phyloP scores from a whole-genome alignment of 2,329 filamentous ascomycete genomes.

The Phoma herbarum region DNA sequence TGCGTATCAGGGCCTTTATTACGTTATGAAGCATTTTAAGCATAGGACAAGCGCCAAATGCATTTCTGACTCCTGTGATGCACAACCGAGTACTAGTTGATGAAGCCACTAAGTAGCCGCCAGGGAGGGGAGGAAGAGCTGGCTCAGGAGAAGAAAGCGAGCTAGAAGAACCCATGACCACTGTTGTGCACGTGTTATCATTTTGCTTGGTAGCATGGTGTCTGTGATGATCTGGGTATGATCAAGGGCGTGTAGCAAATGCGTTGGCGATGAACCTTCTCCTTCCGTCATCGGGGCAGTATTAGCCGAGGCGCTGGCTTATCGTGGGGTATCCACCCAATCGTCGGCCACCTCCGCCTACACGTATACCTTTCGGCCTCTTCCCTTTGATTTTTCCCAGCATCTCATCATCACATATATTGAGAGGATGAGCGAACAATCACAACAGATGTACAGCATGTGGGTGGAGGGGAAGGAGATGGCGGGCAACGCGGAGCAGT shows the following conservation, averaged over 20 bases:
- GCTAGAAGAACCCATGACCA: not conserved
- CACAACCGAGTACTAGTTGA: not conserved
- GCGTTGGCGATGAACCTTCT: slow-evolving; percentile 2
- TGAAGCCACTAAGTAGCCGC: not conserved
- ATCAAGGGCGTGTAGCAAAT: not conserved
- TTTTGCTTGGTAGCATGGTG: not conserved
- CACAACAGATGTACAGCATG: slow-evolving; percentile 36
- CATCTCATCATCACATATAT: not conserved
- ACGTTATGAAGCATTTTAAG: too few species aligned
- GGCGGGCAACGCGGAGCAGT: slow-evolving; percentile 58
- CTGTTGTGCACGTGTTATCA: not conserved
- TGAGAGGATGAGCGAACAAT: slow-evolving; percentile 22
- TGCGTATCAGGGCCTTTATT: not conserved
- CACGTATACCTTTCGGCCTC: slow-evolving; percentile 6
- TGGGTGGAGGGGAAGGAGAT: slow-evolving; percentile 57
- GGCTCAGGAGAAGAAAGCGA: not conserved
- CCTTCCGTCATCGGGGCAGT: slow-evolving; percentile 18
- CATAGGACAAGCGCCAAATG: not conserved
- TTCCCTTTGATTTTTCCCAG: not conserved
- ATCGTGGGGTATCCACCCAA: slow-evolving; percentile 32
- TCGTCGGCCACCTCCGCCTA: slow-evolving; percentile 32
- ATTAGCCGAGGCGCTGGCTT: slow-evolving; percentile 27
- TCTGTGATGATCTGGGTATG: not conserved
- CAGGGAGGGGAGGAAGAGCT: not conserved
- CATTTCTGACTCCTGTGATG: not conserved